Conservation (phyloP, 345 rosid genomes). For the Theobroma cacao region DNA sequence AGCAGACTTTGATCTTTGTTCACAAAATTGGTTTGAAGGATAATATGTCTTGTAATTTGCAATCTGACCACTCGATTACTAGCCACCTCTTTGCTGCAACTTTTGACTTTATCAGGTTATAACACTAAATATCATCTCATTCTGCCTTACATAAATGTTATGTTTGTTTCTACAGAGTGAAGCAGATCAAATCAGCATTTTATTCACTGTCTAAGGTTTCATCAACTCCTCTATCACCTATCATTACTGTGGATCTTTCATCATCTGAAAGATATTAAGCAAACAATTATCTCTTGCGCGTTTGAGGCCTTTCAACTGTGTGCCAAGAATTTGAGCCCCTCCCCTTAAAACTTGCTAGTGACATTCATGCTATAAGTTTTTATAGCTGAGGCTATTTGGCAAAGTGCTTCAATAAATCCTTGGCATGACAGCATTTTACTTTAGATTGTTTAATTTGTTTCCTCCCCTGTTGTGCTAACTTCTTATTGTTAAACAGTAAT, state of each 20-base stretch:
- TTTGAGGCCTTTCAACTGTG: background rate
- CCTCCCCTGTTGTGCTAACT: background rate
- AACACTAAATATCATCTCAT: background rate
- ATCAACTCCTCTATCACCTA: background rate
- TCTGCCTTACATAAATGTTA: background rate
- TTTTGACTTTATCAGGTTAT: background rate
- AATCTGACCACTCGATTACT: background rate
- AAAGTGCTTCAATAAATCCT: background rate
- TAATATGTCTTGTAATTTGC: background rate
- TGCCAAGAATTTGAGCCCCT: background rate
- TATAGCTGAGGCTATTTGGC: background rate
- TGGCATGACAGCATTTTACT: background rate
- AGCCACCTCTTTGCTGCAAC: background rate
- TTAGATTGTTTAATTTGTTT: background rate
- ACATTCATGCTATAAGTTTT: too few species aligned
- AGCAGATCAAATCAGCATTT: slow-evolving; percentile 92
- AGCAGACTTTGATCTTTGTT: background rate
- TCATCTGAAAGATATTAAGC: background rate
- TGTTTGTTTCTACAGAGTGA: slow-evolving; percentile 48
- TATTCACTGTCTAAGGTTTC: slow-evolving; percentile 74
- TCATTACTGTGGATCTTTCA: background rate
- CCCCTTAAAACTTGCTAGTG: background rate
- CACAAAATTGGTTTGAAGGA: background rate
- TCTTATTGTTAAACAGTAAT: background rate
- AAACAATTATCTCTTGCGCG: too few species aligned